A percentile compares a stretch with the other conserved stretches of the same genome.
phyloP scores from a whole-genome alignment of 1,284 basidiomycete genomes.

The Ceratorhiza oryzae-sativae region DNA sequence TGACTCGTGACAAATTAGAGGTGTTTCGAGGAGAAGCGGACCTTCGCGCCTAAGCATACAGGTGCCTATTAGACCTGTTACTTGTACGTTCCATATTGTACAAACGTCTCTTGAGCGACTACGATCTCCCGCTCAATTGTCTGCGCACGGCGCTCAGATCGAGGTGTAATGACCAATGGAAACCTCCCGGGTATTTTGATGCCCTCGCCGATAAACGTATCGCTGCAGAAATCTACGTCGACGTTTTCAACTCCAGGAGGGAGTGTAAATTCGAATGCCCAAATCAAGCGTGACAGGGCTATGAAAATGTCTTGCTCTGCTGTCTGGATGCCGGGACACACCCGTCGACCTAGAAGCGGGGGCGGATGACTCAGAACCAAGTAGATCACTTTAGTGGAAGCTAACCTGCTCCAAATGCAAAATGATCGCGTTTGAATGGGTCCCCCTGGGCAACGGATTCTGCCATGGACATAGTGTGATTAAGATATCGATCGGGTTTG shows the following conservation, averaged over 20 bases:
- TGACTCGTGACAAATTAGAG: too few relatives aligned
- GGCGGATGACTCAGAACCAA: neutral
- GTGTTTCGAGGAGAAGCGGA: too few relatives aligned
- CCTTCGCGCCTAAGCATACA: too few relatives aligned
- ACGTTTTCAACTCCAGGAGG: constrained; percentile 6
- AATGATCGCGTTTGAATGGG: constrained; percentile 26
- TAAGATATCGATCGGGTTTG: constrained; percentile 91
- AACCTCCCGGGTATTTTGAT: neutral
- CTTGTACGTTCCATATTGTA: constrained; percentile 14
- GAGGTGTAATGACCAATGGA: constrained; percentile 6
- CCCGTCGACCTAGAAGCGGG: constrained; percentile 7
- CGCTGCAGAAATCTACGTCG: neutral
- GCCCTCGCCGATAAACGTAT: neutral
- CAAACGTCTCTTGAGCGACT: constrained; percentile 4
- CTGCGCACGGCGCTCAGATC: constrained; percentile 16
- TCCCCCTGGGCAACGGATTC: constrained; percentile 26
- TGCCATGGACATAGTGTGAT: constrained; percentile 55
- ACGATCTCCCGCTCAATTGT: constrained; percentile 14
- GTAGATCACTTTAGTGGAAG: neutral
- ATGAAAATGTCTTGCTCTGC: constrained; percentile 32
- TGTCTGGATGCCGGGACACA: constrained; percentile 24
- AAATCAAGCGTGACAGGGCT: constrained; percentile 19
- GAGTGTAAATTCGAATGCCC: constrained; percentile 24
- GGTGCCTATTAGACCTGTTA: too few relatives aligned
- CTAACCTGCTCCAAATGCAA: constrained; percentile 32